Evolutionary conservation across 352 stramenopile genomes (phyloP), one percentile per base, ranked within the genome.

Genomic region (Pythium guiyangense): DNA sequence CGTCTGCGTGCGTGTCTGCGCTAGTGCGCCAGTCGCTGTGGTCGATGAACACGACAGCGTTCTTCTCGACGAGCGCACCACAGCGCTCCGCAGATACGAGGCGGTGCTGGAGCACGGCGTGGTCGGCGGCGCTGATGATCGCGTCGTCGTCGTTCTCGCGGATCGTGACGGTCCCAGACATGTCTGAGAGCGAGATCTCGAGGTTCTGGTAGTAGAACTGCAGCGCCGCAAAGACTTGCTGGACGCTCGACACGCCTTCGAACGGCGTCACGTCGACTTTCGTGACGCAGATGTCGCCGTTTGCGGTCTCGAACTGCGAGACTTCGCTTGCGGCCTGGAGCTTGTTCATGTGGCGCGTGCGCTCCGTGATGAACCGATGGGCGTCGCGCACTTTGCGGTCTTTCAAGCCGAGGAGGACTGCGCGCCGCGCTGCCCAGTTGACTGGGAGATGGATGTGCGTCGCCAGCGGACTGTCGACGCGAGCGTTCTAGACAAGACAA

Each of bases 111-210:
- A 50, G 27, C 34, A 49, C n/a, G 2, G 25, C 45, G 18, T 26
- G 44, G 4, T 60, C 54, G 4, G 9, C 22, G 6, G 18, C 27
- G n/a, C n/a, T n/a, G n/a, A n/a, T n/a, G n/a, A n/a, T n/a, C 9
- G 9, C 18, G 15, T 26, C 39, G 70, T 73, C 49, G 31, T 58
- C 52, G 26, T 58, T 51, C 53, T 59, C 53, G 22, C 53, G 53
- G 45, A 59, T 51, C 53, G 43, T 59, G 34, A 59, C 22, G 27
- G 43, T 35, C 17, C 43, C 53, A 1, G 29, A 44, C 8, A 50
- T 31, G 52, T 86, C 77, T 1, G 77, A 76, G 45, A 79, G 74
- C 51, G 69, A 79, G 64, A 87, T 80, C 60, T 87, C 77, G 9
- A 78, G 50, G 44, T 85, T 84, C 39, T 59, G 61, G 17, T 67